Percentiles rank a stretch among this genome's conserved stretches.
These are phyloP conservation scores for Stenogyne calaminthoides DNA, from an alignment of 305 asterid species.

Conservation along the genomic window DNA sequence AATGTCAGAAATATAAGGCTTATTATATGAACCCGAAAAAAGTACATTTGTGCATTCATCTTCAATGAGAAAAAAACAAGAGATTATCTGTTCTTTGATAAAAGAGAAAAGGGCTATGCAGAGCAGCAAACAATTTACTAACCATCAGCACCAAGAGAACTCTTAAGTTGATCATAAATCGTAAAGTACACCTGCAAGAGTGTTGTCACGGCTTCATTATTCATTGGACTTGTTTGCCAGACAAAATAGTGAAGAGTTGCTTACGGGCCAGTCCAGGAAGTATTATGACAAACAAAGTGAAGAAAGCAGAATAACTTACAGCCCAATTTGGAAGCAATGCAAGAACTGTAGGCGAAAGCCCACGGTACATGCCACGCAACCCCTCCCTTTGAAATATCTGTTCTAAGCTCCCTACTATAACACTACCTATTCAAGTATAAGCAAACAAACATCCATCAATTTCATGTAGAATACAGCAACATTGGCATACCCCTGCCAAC, in stretches of 20 bases:
- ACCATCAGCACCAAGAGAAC: constrained; percentile 76
- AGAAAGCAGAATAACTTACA: constrained; percentile 38
- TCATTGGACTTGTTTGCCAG: constrained; percentile 14
- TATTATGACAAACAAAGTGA: constrained; percentile 22
- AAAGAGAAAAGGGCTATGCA: constrained; percentile 1
- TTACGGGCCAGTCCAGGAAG: constrained; percentile 3
- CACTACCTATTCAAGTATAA: constrained; percentile 66
- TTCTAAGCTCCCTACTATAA: constrained; percentile 88
- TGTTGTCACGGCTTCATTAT: constrained; percentile 18
- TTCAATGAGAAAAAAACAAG: background rate
- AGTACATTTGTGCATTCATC: background rate
- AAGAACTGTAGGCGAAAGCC: constrained; percentile 90
- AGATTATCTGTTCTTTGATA: background rate
- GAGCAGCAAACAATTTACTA: constrained; percentile 36
- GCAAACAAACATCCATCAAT: constrained; percentile 18
- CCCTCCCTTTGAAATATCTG: constrained; percentile 88
- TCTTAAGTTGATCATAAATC: constrained; percentile 78
- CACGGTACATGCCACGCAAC: constrained; percentile 94
- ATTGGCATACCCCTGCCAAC: background rate
- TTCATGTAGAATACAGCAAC: background rate
- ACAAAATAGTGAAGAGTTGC: background rate
- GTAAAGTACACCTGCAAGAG: constrained; percentile 82
- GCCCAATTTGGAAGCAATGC: constrained; percentile 99
- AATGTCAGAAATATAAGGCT: constrained; percentile 30
- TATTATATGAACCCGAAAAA: background rate